A percentile compares a stretch with the other conserved stretches of the same genome.
Evolutionary conservation across 1,284 basidiomycete species (phyloP).

Genomic region (Cutaneotrichosporon cyanovorans): DNA sequence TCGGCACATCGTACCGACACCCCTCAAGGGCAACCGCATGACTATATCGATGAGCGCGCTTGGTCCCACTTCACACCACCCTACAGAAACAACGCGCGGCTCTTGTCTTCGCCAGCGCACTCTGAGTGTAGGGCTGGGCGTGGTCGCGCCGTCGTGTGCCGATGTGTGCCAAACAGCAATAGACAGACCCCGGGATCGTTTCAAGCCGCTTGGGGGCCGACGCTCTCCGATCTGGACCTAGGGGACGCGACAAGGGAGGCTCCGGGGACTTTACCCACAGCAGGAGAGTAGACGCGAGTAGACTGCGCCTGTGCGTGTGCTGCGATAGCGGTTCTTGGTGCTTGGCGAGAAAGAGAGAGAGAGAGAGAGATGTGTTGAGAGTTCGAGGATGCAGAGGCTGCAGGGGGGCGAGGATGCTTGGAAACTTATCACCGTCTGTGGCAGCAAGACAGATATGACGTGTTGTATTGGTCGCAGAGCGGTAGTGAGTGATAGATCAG

Average conservation of each 20-base stretch:
- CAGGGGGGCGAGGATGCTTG: no score
- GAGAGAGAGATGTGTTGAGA: neutral
- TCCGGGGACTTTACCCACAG: constrained; percentile 47
- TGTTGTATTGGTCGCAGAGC: no score
- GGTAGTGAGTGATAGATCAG: no score
- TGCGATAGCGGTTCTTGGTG: constrained; percentile 44
- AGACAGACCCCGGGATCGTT: no score
- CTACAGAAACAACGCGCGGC: constrained; percentile 14
- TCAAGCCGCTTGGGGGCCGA: constrained; percentile 9
- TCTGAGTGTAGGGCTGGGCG: neutral
- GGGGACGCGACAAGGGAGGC: constrained; percentile 15
- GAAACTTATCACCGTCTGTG: no score
- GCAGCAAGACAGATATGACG: no score
- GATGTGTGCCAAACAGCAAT: no score
- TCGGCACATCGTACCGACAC: neutral
- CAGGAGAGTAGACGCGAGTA: constrained; percentile 17
- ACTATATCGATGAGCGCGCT: constrained; percentile 40
- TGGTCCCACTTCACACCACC: neutral
- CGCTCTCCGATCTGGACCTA: constrained; percentile 4
- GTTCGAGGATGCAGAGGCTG: neutral
- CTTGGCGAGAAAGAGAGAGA: constrained; percentile 11
- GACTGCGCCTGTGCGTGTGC: constrained; percentile 26
- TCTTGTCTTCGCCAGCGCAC: constrained; percentile 40
- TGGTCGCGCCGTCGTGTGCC: neutral
- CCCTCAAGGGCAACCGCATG: constrained; percentile 38